Evolutionary conservation across 305 asterid genomes (phyloP).

Genomic region (Solanum hybrid): DNA sequence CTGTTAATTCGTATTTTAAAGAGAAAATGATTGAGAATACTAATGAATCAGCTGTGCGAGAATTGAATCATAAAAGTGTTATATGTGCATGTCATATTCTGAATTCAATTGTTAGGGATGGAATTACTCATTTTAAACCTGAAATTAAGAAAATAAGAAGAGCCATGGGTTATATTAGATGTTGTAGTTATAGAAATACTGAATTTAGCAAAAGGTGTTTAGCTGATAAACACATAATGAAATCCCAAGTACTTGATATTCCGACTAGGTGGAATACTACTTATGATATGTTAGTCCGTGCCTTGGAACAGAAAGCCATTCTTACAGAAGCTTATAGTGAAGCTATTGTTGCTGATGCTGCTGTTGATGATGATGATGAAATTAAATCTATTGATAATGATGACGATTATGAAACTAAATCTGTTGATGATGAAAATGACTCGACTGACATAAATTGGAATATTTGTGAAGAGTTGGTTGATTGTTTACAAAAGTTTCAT

Average conservation of each 20-base stretch:
- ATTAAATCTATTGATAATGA: not conserved
- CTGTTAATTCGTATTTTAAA: not conserved
- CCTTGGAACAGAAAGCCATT: not conserved
- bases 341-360: not conserved
- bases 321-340: not conserved
- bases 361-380: not conserved
- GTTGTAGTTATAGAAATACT: not conserved
- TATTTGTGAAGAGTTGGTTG: not conserved
- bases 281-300: not conserved
- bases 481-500: not conserved
- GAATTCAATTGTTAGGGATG: not conserved
- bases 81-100: not conserved
- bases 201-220: not conserved
- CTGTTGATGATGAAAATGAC: not conserved
- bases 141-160: not conserved
- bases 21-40: not conserved
- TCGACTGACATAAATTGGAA: not conserved
- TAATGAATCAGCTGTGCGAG: not conserved
- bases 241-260: not conserved
- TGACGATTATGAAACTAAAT: not conserved
- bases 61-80: not conserved
- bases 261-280: not conserved
- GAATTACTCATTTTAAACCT: not conserved
- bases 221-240: not conserved
- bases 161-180: not conserved